These are phyloP conservation scores for Coelomomyces lativittatus DNA, from an alignment of 371 early-diverging fungal genomes.

Conservation along the genomic window DNA sequence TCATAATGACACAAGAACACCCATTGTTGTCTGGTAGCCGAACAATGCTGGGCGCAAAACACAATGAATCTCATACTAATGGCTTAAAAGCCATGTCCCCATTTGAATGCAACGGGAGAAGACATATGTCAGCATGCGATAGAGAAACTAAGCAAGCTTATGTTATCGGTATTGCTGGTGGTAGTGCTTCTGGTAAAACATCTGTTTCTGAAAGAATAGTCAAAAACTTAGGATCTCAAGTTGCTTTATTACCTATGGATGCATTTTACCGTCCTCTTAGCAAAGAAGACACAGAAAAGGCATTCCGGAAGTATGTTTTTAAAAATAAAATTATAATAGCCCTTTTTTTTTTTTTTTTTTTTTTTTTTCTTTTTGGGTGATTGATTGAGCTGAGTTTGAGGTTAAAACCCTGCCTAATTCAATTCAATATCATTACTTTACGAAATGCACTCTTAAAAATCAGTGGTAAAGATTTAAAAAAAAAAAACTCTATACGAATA, in stretches of 20 bases:
- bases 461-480: slow-evolving; percentile 8
- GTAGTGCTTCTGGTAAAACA: slow-evolving; percentile 28
- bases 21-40: too few species aligned
- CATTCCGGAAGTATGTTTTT: slow-evolving; percentile 39
- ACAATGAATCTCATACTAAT: too few species aligned
- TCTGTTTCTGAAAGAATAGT: slow-evolving; percentile 18
- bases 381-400: neutral
- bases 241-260: slow-evolving; percentile 79
- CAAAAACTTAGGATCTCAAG: slow-evolving; percentile 15
- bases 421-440: neutral
- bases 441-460: slow-evolving; percentile 3
- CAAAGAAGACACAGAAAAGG: slow-evolving; percentile 41
- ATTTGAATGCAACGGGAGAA: too few species aligned
- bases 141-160: slow-evolving; percentile 7
- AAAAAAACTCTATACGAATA: too few species aligned
- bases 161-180: slow-evolving; percentile 35
- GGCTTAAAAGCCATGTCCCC: too few species aligned
- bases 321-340: too few species aligned
- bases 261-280: slow-evolving; percentile 72
- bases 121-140: too few species aligned
- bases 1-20: too few species aligned
- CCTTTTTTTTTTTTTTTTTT: neutral
- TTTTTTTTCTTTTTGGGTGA: neutral
- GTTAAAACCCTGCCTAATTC: neutral
- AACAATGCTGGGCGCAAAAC: too few species aligned